Conservation (phyloP, 805 yeast genomes). For the Suhomyces sp. region DNA sequence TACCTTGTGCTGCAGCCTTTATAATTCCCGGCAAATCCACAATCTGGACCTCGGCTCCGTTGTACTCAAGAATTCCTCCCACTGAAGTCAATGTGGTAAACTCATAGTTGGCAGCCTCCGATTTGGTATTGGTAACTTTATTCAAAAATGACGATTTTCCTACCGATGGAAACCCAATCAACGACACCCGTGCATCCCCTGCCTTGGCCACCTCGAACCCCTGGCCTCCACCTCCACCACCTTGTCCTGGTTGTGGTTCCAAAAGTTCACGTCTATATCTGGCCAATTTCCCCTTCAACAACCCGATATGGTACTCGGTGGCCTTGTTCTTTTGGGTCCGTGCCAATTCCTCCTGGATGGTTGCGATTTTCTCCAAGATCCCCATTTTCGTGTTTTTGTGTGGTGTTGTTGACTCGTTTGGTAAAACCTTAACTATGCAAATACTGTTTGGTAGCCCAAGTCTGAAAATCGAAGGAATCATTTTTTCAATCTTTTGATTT, state of each 20-base stretch:
- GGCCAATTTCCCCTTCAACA: constrained; percentile 92
- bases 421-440: no score
- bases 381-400: constrained; percentile 16
- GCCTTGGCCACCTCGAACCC: constrained; percentile 94
- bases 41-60: constrained; percentile 95
- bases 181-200: constrained; percentile 93
- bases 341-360: constrained; percentile 89
- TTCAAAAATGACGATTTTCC: constrained; percentile 91
- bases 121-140: constrained; percentile 88
- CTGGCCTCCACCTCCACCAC: constrained; percentile 72
- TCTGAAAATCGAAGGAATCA: background rate
- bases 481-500: background rate
- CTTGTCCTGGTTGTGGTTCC: constrained; percentile 82
- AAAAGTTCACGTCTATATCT: constrained; percentile 85
- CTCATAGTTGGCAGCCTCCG: constrained; percentile 93
- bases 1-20: constrained; percentile 94
- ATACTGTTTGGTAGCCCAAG: no score
- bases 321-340: constrained; percentile 97
- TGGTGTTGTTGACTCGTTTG: no score
- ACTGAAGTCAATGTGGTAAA: constrained; percentile 96
- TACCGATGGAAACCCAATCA: constrained; percentile 96
- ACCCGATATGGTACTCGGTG: constrained; percentile 94
- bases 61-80: constrained; percentile 91
- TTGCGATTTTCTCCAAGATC: constrained; percentile 68
- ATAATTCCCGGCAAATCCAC: constrained; percentile 98